Evolutionary conservation across 345 rosid genomes (phyloP), one percentile per base, ranked within the genome.

Genomic region (Eutrema heterophyllum): DNA sequence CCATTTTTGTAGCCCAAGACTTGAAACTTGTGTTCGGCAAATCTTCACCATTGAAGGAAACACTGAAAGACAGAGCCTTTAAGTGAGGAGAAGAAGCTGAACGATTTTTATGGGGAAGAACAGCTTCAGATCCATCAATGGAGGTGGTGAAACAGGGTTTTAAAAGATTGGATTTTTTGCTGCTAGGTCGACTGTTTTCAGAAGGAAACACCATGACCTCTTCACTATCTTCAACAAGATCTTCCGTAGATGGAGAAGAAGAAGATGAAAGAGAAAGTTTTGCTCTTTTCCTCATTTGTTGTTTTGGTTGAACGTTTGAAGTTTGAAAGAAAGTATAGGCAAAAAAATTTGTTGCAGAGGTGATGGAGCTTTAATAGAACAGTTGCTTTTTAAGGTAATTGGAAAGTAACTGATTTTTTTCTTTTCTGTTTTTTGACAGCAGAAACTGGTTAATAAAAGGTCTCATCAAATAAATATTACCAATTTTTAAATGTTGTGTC

Each of bases 171-270:
- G 13, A 0, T 61, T 61, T 21, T 60, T 26, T 39, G 64, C 64
- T 36, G n/a, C 58, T 52, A 21, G 78, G 79, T 13, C 9, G 12
- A 14, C 43, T 56, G 35, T 63, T 82, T 9, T 56, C 73, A 45
- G 13, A 48, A 0, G 77, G 56, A 12, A 75, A 54, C 32, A 76
- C 70, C 81, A 78, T 76, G 39, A 59, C 14, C 4, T 59, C 79
- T 26, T 70, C 79, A 70, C 84, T 82, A 46, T 77, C 79, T 68
- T 81, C 49, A 40, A 13, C 30, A 7, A 3, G 21, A 39, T 64
- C 52, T n/a, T 44, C 36, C 10, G 3, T 6, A 2, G n/a, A 2
- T 38, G 67, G 14, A 30, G 68, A 63, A 43, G 68, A 9, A 45
- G 68, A 63, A 43, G 68, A n/a, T 18, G 13, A 11, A 39, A 64